Evolutionary conservation across 768 basidiomycete genomes (phyloP), one percentile per base, ranked within the genome.

Genomic region (Cystofilobasidium bisporidii): DNA sequence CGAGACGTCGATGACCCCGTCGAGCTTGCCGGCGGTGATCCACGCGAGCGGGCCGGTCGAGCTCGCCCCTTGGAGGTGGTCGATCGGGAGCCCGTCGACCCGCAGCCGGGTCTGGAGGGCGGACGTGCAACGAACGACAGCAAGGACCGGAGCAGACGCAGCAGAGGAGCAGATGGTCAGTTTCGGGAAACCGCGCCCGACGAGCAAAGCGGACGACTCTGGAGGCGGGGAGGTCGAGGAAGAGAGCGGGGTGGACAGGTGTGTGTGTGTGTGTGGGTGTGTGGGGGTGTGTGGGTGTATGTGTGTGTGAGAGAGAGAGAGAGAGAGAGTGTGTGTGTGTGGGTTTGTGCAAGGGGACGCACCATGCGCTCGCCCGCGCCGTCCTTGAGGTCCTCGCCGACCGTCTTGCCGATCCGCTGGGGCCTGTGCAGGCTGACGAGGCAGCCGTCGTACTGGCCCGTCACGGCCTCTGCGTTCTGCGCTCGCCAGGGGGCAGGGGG

Each of bases 371-470:
- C 85, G 87, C 91, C 92, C 68, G 86, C 83, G 22, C 86, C 86
- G 74, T 91, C 87, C 75, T 86, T 84, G 38, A 60, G 57, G 50
- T 69, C 68, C 48, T 47, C 55, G 10, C 63, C 63, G 33, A 69
- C 60, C 24, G 68, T 69, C 57, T 64, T 64, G 22, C 68, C 68
- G 30, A 69, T 65, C 38, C 68, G 57, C 47, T 69, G 68, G 28
- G 68, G 68, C 43, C 64, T 69, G 88, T 74, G 96, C 71, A 99
- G 75, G 75, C 93, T 97, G 79, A 96, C 96, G 24, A 99, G 75
- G 73, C 96, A 99, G 74, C 97, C 97, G 76, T 99, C 96, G 71
- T 91, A 89, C 76, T 99, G 96, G 5, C 96, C 96, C 12, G 96
- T 94, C 48, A 98, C 87, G 71, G 88, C 89, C 74, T 97, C 93